Evolutionary conservation across 2,329 filamentous ascomycete species (phyloP), one percentile per base, ranked within the genome.

Genomic region (Colletotrichum paranaense): DNA sequence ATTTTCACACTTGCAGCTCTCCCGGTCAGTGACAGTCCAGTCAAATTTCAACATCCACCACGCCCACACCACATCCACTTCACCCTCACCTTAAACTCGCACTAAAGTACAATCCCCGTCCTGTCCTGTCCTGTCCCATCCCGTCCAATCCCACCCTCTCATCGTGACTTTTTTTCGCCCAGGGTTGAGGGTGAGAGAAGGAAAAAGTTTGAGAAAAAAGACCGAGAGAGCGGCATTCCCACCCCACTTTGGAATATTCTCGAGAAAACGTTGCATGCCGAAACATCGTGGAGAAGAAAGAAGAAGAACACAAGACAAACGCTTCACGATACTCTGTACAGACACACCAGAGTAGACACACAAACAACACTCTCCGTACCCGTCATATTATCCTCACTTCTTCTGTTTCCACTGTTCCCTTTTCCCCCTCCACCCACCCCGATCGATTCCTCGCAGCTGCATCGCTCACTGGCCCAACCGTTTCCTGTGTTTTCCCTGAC

Each of bases 211-310:
- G 35, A 26, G n/a, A n/a, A 26, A 53, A 38, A 35, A 38, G n/a
- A 55, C 28, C 16, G n/a, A 53, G 24, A 32, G 14, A 11, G 35
- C 14, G 24, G n/a, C 16, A 42, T 28, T 14, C 62, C 68, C 38
- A 35, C 38, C 16, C 38, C 68, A 72, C 68, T 62, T 57, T 68
- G 32, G 69, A 72, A 72, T 72, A 72, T 72, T 72, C 69, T 69
- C 69, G 69, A 69, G 69, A 59, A 72, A 55, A 59, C 52, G 57
- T n/a, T 38, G 24, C 42, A 46, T 38, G 24, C 42, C 30, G 30
- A 49, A 69, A 64, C 66, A 59, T 49, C 42, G 63, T 30, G 32
- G 24, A 42, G 35, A 52, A 11, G 9, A 19, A 32, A 26, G 30
- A 38, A 62, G 35, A 35, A 53, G 38, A 52, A n/a, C 11, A 62